Evolutionary conservation across 2,329 filamentous ascomycete species (phyloP), one percentile per base, ranked within the genome.

Genomic region (Talaromyces albobiverticillius): DNA sequence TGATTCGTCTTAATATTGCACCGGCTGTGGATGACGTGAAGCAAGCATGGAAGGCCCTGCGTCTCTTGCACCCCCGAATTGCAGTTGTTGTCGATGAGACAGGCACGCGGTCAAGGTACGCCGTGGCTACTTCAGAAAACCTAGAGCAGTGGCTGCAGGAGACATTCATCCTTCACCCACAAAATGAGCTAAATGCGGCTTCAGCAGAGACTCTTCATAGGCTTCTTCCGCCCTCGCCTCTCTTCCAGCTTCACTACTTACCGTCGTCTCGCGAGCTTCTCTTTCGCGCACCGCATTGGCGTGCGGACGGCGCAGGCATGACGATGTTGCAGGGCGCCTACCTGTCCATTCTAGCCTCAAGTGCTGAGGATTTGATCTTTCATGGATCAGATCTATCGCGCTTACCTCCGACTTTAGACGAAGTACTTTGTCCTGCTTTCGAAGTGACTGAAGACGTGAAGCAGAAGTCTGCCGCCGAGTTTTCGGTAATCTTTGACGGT

Each of bases 221-320:
- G 8, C 41, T 20, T 22, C 34, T 61, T 31, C 43, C 16, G 23
- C 54, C 58, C n/a, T 31, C 26, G 14, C 34, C 56, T 5, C 46
- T 31, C 22, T 45, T 51, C 20, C 56, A 34, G 20, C 26, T 55
- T 8, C 46, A 58, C 29, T 60, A 56, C 46, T n/a, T 60, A 10
- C 47, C 56, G 14, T 14, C 46, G 11, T 53, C 46, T 2, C 40
- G 14, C 25, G 48, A 59, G 25, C 34, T 61, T 4, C 26, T 59
- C 23, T 38, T 59, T 8, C 59, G 59, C 26, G 54, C 53, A n/a
- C 46, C 67, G 16, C 67, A 70, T 54, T 69, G 67, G 68, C 64
- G 65, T 6, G 63, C 60, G 14, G 68, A 70, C 46, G 67, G 65
- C 2, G 53, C 67, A 10, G 67, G 67, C 10, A 58, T 63, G 18